Base-by-base conservation (phyloP, 257 asterid genomes). In the Plantago elongata region DNA sequence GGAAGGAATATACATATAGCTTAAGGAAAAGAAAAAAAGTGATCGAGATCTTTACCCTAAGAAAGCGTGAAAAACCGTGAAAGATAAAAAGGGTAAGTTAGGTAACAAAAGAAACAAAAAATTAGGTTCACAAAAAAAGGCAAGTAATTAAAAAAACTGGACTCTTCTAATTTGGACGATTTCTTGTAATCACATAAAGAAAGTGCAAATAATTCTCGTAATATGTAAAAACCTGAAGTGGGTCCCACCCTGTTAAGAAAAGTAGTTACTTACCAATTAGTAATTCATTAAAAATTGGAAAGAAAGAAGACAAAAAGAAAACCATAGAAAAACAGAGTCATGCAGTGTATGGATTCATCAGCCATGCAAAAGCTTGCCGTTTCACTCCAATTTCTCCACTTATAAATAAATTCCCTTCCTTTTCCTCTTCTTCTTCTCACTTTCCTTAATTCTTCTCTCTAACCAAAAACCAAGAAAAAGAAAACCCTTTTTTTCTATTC, bases 281-380 rank as follows among this genome's bases (percentile, higher is more conserved):
- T 9, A 12, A 13, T 9, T 9, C 4, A 45, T 13, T 6, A 63
- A 55, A 45, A 75, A 73, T 72, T 74, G 66, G 80, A 57, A 42
- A 45, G 79, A 71, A 74, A 71, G 30, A 54, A 68, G 69, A 64
- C 75, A 58, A 68, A 58, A 68, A 73, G 64, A 45, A 60, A 61
- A 44, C 5, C 14, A 40, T 22, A n/a, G 15, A 42, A 60, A 44
- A 42, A 64, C 48, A 62, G 78, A 68, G 76, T 76, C 85, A 84
- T 84, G 83, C 82, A 81, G 29, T 63, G 78, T 42, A 62, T 63
- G 78, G 34, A 62, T 58, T 44, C 64, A 71, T 62, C 61, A 78
- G 72, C 85, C 86, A 80, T 78, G 85, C 85, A 83, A 72, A 74
- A 77, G 74, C 77, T 81, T 80, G 88, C 89, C 87, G 87, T 78